Base-by-base conservation (phyloP, 371 early-diverging fungal genomes). In the Synchytrium microbalum region DNA sequence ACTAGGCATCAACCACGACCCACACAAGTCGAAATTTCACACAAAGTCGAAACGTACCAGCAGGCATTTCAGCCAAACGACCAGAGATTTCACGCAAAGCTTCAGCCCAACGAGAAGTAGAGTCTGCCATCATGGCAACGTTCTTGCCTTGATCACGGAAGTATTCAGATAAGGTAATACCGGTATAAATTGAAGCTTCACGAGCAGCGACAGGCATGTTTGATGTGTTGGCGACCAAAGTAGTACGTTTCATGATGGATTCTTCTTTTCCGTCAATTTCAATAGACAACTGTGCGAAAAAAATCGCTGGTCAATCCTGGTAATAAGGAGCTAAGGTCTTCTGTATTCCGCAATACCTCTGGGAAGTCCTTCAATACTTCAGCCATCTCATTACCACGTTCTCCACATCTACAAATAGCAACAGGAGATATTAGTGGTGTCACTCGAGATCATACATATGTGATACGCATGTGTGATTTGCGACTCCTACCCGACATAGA, bases 141-240 rank as follows among this genome's bases (percentile, higher is more conserved):
- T 99, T 91, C 86, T 92, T 92, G 72, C 99, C 99, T 80, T 97
- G 98, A 79, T 99, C 99, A 84, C 99, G 92, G 92, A 98, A 99
- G 85, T 98, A 99, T 83, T 99, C 99, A 33, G 98, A 93, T n/a
- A 99, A 84, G 0, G 99, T 99, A 72, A 99, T 99, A 60, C 99
- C 99, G 52, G 99, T 99, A 85, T 99, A 99, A 71, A 99, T 99
- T 58, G 99, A 98, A 26, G 99, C 99, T 84, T 99, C 99, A 83
- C 99, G 93, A 66, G 99, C 99, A 73, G 99, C 99, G 62, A 99
- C 99, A 70, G 99, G 99, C 99, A 99, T 99, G 88, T 99, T 99
- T 74, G 99, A 99, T 16, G 99, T 99, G 83, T 99, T 99, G 67
- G 99, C 99, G 13, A 99, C 98, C 32, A 99, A 84, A 23, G 99